phyloP scores from a whole-genome alignment of 1,139 yeast species.

The Kodamaea derodonti region DNA sequence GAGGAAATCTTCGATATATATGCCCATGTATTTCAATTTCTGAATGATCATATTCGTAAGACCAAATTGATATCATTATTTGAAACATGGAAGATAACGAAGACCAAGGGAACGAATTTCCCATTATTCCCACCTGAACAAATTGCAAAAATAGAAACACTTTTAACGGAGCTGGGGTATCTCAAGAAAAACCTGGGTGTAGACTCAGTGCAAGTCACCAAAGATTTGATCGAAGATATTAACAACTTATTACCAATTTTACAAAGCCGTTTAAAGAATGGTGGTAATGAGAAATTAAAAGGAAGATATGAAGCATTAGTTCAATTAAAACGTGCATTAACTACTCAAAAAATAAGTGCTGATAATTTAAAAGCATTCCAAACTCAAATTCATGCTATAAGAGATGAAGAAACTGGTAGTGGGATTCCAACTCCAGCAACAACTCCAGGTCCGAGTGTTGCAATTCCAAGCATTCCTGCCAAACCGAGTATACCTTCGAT shows the following conservation, averaged over 20 bases:
- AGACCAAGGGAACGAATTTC: constrained; percentile 53
- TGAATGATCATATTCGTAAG: constrained; percentile 68
- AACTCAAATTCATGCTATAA: constrained; percentile 30
- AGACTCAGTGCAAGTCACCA: constrained; percentile 16
- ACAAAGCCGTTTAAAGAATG: constrained; percentile 26
- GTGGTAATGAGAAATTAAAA: constrained; percentile 28
- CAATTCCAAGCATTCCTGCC: constrained; percentile 4
- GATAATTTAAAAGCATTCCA: constrained; percentile 42
- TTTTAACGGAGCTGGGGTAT: constrained; percentile 49
- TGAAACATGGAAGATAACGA: constrained; percentile 74
- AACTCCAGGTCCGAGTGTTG: constrained; percentile 11
- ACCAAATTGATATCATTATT: constrained; percentile 68
- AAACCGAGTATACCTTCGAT: constrained; percentile 3
- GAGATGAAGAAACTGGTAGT: constrained; percentile 28
- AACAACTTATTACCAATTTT: constrained; percentile 39
- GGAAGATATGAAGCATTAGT: constrained; percentile 42
- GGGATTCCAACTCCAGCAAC: constrained; percentile 14
- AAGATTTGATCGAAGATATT: constrained; percentile 40
- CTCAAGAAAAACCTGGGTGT: constrained; percentile 3
- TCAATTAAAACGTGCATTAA: constrained; percentile 39
- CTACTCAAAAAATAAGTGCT: constrained; percentile 34
- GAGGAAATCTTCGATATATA: constrained; percentile 63
- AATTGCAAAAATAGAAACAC: constrained; percentile 68
- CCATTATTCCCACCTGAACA: constrained; percentile 75
- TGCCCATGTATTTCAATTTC: constrained; percentile 73